Evolutionary conservation across 257 asterid genomes (phyloP).

Genomic region (Solanum sejunctum): DNA sequence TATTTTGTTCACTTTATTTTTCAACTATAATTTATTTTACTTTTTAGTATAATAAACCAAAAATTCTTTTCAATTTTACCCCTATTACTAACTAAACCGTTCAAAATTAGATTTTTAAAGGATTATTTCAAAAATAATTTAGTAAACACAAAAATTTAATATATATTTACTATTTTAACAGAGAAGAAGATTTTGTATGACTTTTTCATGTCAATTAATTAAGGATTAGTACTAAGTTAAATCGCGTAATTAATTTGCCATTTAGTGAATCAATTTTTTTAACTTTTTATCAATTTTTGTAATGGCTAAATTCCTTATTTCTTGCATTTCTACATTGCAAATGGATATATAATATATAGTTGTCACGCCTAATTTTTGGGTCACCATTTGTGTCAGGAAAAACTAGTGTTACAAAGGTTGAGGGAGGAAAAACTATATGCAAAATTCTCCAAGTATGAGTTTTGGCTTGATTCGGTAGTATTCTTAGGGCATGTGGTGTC

Average conservation of each 20-base stretch:
- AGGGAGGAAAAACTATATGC: too few relatives aligned
- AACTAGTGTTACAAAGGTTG: too few relatives aligned
- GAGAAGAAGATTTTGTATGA: neutral
- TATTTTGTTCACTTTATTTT: too few relatives aligned
- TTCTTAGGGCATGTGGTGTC: too few relatives aligned
- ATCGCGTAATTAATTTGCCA: neutral
- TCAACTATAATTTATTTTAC: too few relatives aligned
- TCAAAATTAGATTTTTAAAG: neutral
- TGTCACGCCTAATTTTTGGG: too few relatives aligned
- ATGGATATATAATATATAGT: neutral
- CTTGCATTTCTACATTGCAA: neutral
- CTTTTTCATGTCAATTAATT: neutral
- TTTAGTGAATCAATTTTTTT: neutral
- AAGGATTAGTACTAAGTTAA: neutral
- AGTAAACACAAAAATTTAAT: neutral
- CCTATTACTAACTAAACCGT: neutral
- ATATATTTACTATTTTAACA: neutral
- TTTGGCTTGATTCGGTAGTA: too few relatives aligned
- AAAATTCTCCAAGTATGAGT: too few relatives aligned
- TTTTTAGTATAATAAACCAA: too few relatives aligned
- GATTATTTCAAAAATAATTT: neutral
- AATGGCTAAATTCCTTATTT: neutral
- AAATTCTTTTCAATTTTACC: neutral
- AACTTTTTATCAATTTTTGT: neutral
- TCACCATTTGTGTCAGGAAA: too few relatives aligned